These are phyloP conservation scores for Trypanosoma caninum DNA, from an alignment of 208 protist genomes.

Conservation along the genomic window DNA sequence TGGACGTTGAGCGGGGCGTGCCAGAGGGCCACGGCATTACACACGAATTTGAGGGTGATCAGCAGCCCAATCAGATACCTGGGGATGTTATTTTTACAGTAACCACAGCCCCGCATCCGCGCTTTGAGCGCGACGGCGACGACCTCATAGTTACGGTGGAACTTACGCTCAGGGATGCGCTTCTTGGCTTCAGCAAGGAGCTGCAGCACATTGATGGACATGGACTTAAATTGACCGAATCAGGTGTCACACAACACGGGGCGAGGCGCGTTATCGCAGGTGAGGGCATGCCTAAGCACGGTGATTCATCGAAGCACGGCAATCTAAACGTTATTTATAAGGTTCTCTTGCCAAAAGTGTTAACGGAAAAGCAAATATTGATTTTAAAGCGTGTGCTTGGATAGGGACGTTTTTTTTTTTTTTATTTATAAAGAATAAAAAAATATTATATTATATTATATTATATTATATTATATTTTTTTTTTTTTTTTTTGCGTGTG, in stretches of 20 bases:
- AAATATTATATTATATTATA: no score
- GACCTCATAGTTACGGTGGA: constrained; percentile 51
- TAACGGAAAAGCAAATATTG: constrained; percentile 26
- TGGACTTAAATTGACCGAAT: constrained; percentile 30
- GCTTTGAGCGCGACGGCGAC: constrained; percentile 50
- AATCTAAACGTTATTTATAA: constrained; percentile 63
- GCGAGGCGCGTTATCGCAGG: constrained; percentile 27
- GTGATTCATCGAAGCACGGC: constrained; percentile 63
- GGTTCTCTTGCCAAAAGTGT: constrained; percentile 44
- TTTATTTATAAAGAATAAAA: no score
- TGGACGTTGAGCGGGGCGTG: constrained; percentile 53
- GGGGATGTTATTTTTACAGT: constrained; percentile 59
- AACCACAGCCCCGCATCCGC: constrained; percentile 30
- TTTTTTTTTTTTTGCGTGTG: constrained; percentile 10
- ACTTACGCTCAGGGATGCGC: constrained; percentile 70
- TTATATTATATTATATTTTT: no score
- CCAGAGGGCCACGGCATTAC: constrained; percentile 39
- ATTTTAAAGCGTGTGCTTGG: constrained; percentile 22
- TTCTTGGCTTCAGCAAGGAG: constrained; percentile 72
- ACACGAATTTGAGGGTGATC: constrained; percentile 52
- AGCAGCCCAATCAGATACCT: constrained; percentile 45
- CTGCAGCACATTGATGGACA: constrained; percentile 79
- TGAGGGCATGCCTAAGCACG: constrained; percentile 83
- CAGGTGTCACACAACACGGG: constrained; percentile 44
- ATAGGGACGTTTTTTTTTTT: background rate